Conservation (phyloP, 2,329 filamentous ascomycete species). For the Trichoderma sp. region DNA sequence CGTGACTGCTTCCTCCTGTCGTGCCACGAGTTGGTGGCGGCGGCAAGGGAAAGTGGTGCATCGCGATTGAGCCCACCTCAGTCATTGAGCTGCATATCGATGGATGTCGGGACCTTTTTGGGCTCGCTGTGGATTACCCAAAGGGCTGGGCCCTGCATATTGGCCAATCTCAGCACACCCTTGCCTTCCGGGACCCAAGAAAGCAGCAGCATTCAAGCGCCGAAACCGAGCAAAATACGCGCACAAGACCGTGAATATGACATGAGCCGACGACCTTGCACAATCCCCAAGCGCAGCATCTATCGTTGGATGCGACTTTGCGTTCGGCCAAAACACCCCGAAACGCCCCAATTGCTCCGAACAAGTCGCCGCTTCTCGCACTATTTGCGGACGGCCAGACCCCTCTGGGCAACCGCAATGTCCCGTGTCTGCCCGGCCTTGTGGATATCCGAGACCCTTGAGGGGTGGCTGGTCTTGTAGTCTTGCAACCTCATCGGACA, state of each 20-base stretch:
- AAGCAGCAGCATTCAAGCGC: neutral
- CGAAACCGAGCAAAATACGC: neutral
- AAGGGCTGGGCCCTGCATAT: constrained; percentile 13
- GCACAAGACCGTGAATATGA: neutral
- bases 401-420: neutral
- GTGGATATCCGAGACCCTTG: constrained; percentile 1
- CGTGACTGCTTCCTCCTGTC: neutral
- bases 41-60: neutral
- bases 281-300: neutral
- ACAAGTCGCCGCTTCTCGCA: neutral
- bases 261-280: neutral
- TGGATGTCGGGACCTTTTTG: neutral
- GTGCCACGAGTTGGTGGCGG: neutral
- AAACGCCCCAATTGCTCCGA: constrained; percentile 8
- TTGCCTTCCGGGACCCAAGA: neutral
- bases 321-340: neutral
- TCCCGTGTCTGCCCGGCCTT: neutral
- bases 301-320: neutral
- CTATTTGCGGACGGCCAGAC: neutral
- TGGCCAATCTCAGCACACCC: constrained; percentile 1
- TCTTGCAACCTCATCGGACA: constrained; percentile 4
- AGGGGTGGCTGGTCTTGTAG: neutral
- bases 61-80: neutral
- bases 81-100: neutral
- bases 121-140: constrained; percentile 5